Evolutionary conservation across 768 basidiomycete species (phyloP), one percentile per base, ranked within the genome.

Genomic region (Mycena polygramma): DNA sequence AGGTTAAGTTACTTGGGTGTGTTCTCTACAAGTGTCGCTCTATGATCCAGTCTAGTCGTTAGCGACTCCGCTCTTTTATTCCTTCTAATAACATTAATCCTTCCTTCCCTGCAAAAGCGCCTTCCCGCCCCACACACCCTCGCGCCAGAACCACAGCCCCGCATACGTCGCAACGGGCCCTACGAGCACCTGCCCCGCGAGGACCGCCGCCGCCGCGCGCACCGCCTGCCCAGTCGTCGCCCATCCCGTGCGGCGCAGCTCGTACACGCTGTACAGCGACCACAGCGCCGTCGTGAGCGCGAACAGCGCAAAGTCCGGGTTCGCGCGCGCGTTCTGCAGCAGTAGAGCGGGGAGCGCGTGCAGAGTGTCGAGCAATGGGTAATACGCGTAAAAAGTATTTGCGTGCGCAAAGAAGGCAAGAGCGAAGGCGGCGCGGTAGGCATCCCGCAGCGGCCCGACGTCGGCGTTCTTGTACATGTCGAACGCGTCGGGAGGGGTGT

Each of bases 381-480:
- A 11, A 26, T 45, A 8, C 26, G 59, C 45, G 39, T 30, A 61
- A 17, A 46, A 61, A 22, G 46, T 48, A 48, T 37, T 20, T 10
- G 35, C 46, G 24, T 61, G 46, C 13, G 59, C 59, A 35, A 30
- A 7, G 59, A 46, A 7, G 30, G 59, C 17, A 7, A 61, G 45
- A 7, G 48, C 9, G 59, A 61, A 61, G 11, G 59, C 8, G 30
- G 39, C 45, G 8, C n/a, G 9, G 26, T 30, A 48, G 43, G 45
- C 59, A 20, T 11, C 24, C 4, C 59, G 59, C 17, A 61, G 45
- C 30, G 43, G 48, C 35, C 20, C 5, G 9, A 61, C 59, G 30
- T 61, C 59, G 45, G 14, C 41, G 7, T 61, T 61, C 59, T 49
- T 61, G 46, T 61, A 61, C 59, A 61, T 46, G 20, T 61, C 45